phyloP scores from a whole-genome alignment of 306 rosid species.

The Senna siamea region DNA sequence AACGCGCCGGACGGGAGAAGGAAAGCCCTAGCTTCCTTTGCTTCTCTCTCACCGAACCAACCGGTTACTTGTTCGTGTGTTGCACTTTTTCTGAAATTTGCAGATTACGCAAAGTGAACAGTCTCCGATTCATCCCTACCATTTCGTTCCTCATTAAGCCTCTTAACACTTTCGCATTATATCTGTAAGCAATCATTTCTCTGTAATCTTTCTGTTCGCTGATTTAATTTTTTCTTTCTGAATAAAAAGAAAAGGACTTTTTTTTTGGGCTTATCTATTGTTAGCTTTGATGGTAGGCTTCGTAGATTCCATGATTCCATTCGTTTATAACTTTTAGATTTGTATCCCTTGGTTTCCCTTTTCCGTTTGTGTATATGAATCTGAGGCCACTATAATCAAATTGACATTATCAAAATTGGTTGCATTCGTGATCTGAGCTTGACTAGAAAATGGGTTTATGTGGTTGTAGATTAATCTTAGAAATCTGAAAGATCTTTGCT shows the following conservation, averaged over 20 bases:
- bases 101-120: constrained; percentile 39
- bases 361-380: constrained; percentile 33
- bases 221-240: background rate
- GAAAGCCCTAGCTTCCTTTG: constrained; percentile 18
- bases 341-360: background rate
- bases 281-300: constrained; percentile 10
- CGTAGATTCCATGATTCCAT: constrained; percentile 26
- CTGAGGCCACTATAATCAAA: constrained; percentile 20
- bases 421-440: constrained; percentile 19
- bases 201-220: constrained; percentile 5
- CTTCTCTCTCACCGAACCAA: constrained; percentile 38
- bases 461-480: constrained; percentile 12
- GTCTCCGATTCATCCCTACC: background rate
- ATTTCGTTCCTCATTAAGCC: background rate
- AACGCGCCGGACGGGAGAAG: constrained; percentile 21
- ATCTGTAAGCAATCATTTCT: constrained; percentile 27
- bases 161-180: constrained; percentile 10
- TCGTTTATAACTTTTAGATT: background rate
- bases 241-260: background rate
- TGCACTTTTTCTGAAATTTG: constrained; percentile 21
- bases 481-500: constrained; percentile 28
- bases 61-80: constrained; percentile 1
- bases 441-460: constrained; percentile 4
- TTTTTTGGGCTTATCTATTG: background rate
- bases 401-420: constrained; percentile 16